Evolutionary conservation across 495 filamentous ascomycete genomes (phyloP).

Genomic region (Neurospora sp.): DNA sequence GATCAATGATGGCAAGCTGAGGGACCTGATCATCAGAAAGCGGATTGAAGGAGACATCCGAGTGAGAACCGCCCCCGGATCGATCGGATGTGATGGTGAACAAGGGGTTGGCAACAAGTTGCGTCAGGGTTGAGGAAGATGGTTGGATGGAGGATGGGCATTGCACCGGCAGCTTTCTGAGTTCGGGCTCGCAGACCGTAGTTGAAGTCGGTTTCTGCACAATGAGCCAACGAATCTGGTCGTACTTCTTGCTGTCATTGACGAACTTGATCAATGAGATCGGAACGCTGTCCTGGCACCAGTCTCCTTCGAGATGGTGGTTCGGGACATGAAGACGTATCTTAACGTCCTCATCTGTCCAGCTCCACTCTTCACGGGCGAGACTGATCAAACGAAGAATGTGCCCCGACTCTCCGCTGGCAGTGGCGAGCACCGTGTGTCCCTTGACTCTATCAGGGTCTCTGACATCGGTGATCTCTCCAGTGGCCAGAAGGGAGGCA

Average conservation of each 20-base stretch:
- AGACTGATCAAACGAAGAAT: conserved; percentile 39
- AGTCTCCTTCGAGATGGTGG: conserved; percentile 28
- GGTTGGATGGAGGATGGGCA: background rate
- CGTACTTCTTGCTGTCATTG: conserved; percentile 33
- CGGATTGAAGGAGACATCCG: conserved; percentile 72
- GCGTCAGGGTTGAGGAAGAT: conserved; percentile 25
- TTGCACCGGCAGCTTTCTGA: conserved; percentile 15
- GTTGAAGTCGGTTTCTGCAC: conserved; percentile 48
- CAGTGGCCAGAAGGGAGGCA: conserved; percentile 22
- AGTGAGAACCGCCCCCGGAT: conserved; percentile 51
- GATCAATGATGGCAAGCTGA: conserved; percentile 65
- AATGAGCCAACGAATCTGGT: conserved; percentile 47
- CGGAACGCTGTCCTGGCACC: conserved; percentile 44
- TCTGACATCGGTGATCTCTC: conserved; percentile 27
- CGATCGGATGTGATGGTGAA: conserved; percentile 40
- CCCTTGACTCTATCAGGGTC: conserved; percentile 6
- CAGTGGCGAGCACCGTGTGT: conserved; percentile 33
- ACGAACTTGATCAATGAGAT: conserved; percentile 62
- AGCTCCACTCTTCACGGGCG: conserved; percentile 31
- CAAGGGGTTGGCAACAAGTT: conserved; percentile 52
- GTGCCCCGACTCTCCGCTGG: conserved; percentile 40
- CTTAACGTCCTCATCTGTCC: conserved; percentile 30
- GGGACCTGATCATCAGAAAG: conserved; percentile 38
- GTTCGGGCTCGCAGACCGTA: conserved; percentile 48
- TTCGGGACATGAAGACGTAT: conserved; percentile 27